Conservation (phyloP, 345 rosid genomes). For the Heritiera littoralis region DNA sequence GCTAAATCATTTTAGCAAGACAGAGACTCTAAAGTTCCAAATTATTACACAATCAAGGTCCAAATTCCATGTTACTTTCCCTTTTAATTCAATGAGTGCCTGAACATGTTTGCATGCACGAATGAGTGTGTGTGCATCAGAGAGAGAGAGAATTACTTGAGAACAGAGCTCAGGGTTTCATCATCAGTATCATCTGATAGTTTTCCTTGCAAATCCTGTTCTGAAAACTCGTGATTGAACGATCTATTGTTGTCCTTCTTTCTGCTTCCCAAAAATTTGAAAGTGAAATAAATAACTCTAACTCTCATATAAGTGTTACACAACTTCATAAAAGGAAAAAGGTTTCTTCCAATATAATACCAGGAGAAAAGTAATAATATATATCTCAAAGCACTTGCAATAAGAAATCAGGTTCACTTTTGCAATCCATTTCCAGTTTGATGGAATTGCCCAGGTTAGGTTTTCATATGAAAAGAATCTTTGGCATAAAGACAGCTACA, state of each 20-base stretch:
- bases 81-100: no score
- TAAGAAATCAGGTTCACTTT: not conserved
- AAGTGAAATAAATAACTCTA: slow-evolving; percentile 8
- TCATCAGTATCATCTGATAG: slow-evolving; percentile 41
- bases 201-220: slow-evolving; percentile 20
- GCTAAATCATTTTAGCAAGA: not conserved
- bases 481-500: slow-evolving; percentile 1
- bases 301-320: not conserved
- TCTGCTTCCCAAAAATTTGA: slow-evolving; percentile 31
- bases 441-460: slow-evolving; percentile 2
- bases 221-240: slow-evolving; percentile 16
- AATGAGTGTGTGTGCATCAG: not conserved
- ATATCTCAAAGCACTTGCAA: not conserved
- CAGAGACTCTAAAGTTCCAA: not conserved
- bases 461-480: not conserved
- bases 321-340: not conserved
- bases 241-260: slow-evolving; percentile 21
- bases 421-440: not conserved
- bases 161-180: slow-evolving; percentile 40
- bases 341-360: slow-evolving; percentile 1
- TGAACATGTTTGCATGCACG: not conserved
- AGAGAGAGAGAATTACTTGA: slow-evolving; percentile 42
- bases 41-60: slow-evolving; percentile 10
- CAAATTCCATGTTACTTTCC: slow-evolving; percentile 2
- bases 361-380: not conserved